phyloP scores from a whole-genome alignment of 2,329 filamentous ascomycete species.

The Coleophoma eucalyptorum region DNA sequence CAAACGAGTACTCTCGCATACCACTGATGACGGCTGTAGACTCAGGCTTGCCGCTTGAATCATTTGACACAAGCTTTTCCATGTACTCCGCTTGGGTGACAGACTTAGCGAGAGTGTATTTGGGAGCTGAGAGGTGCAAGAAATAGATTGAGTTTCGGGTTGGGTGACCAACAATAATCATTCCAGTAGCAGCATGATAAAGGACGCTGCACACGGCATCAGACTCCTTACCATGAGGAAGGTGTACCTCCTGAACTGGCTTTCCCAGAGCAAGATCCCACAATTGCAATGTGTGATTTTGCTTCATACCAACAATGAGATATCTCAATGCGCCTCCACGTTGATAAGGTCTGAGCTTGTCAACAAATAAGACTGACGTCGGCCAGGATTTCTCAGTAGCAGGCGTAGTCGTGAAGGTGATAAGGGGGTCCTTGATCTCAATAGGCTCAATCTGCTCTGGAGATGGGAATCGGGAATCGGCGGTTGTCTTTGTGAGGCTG shows the following conservation, averaged over 20 bases:
- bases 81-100: constrained; percentile 89
- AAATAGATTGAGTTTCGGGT: constrained; percentile 98
- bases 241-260: constrained; percentile 93
- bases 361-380: constrained; percentile 91
- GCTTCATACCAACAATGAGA: constrained; percentile 96
- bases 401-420: constrained; percentile 82
- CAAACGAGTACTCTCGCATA: constrained; percentile 90
- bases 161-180: constrained; percentile 92
- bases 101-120: constrained; percentile 74
- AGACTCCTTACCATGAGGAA: constrained; percentile 92
- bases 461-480: constrained; percentile 45
- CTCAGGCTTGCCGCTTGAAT: constrained; percentile 79
- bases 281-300: constrained; percentile 96
- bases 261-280: constrained; percentile 97
- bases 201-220: constrained; percentile 97
- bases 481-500: constrained; percentile 57
- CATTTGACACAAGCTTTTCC: constrained; percentile 69
- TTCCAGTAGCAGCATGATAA: constrained; percentile 88
- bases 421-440: constrained; percentile 80
- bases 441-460: constrained; percentile 44
- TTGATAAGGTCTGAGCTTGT: constrained; percentile 90
- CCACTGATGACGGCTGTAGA: constrained; percentile 97
- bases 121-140: constrained; percentile 88
- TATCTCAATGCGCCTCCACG: constrained; percentile 89
- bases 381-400: constrained; percentile 94